Evolutionary conservation across 129 eudicot species (phyloP).

Genomic region (Flaveria brownii): DNA sequence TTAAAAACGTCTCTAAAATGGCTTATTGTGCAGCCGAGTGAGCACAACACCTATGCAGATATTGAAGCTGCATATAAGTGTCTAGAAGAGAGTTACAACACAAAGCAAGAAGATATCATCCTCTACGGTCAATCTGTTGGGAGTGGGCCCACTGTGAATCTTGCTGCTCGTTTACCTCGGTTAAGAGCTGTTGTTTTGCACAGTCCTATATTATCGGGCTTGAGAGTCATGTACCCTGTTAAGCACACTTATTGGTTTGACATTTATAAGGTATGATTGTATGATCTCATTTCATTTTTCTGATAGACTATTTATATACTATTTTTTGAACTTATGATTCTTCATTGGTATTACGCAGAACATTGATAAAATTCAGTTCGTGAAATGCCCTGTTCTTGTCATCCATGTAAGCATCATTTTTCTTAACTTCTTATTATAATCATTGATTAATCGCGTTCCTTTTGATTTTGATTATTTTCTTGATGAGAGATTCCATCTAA

Average conservation of each 20-base stretch:
- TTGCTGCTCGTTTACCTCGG: conserved; percentile 77
- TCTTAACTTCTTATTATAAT: background rate
- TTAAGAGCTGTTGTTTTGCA: conserved; percentile 77
- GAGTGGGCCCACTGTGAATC: conserved; percentile 82
- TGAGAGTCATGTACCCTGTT: conserved; percentile 87
- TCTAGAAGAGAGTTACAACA: conserved; percentile 73
- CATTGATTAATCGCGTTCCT: background rate
- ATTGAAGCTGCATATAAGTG: conserved; percentile 85
- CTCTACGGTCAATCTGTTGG: conserved; percentile 92
- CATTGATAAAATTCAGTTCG: conserved; percentile 64
- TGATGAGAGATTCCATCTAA: background rate
- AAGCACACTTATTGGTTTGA: conserved; percentile 87
- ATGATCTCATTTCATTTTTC: conserved; percentile 2
- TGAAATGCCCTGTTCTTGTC: conserved; percentile 64
- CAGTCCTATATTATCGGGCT: conserved; percentile 79
- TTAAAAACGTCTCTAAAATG: background rate
- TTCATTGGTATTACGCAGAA: conserved; percentile 44
- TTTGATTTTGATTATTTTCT: background rate
- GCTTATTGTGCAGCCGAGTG: conserved; percentile 66
- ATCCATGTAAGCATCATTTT: conserved; percentile 57
- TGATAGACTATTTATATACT: background rate
- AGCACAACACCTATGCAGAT: conserved; percentile 89
- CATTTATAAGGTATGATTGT: conserved; percentile 73
- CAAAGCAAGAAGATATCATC: conserved; percentile 77
- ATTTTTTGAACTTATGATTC: conserved; percentile 11